phyloP scores from a whole-genome alignment of 768 basidiomycete genomes.

The Boletus bicolor region DNA sequence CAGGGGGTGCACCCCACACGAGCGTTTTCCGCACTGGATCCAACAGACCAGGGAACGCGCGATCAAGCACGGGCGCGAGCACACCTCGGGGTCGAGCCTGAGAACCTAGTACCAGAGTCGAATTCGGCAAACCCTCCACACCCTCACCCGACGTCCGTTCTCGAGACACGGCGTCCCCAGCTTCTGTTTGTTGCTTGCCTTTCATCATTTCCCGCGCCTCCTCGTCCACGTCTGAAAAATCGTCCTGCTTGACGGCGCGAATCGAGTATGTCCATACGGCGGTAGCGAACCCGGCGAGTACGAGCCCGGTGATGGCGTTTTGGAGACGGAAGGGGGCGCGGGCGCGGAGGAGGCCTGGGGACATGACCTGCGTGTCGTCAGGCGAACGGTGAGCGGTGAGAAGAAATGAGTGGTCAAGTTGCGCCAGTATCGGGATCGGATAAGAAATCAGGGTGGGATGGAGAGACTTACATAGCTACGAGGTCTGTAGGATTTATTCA shows the following conservation, averaged over 20 bases:
- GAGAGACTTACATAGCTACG: conserved; percentile 33
- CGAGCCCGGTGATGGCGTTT: conserved; percentile 76
- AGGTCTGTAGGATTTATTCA: conserved; percentile 37
- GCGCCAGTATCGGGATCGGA: too few species aligned
- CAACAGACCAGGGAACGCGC: conserved; percentile 47
- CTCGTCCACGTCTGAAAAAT: conserved; percentile 83
- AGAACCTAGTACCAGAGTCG: neutral
- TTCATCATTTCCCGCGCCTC: conserved; percentile 59
- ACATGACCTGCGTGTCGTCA: conserved; percentile 54
- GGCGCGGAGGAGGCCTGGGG: conserved; percentile 82
- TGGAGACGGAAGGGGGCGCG: conserved; percentile 76
- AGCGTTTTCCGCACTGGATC: conserved; percentile 63
- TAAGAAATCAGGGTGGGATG: neutral
- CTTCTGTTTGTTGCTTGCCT: neutral
- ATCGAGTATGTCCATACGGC: conserved; percentile 93
- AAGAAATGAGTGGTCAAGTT: too few species aligned
- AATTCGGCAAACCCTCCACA: too few species aligned
- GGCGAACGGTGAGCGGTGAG: too few species aligned
- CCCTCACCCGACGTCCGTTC: neutral
- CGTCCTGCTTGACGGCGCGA: conserved; percentile 89
- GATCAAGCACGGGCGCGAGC: conserved; percentile 41
- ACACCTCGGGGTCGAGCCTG: conserved; percentile 37
- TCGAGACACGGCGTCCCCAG: neutral
- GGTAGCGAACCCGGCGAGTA: conserved; percentile 68
- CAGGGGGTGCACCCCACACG: conserved; percentile 70